These are phyloP conservation scores for Verbascum thapsus DNA, from an alignment of 257 asterid species.

Conservation along the genomic window DNA sequence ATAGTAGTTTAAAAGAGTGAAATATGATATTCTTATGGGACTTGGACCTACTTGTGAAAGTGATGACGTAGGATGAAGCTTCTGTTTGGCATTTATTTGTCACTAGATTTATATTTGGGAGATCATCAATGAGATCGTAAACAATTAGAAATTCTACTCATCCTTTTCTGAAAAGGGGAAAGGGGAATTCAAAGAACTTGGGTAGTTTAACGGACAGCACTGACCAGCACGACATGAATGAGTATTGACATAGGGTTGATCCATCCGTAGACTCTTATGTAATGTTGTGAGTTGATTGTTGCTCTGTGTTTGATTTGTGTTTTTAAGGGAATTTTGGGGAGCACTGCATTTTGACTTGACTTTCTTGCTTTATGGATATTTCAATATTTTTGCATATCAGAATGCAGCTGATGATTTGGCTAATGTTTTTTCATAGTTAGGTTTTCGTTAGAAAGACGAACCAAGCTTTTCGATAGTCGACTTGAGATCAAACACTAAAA, in stretches of 20 bases:
- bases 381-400: not conserved
- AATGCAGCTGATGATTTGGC: no score
- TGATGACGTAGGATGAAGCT: not conserved
- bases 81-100: not conserved
- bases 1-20: not conserved
- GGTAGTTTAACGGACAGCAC: not conserved
- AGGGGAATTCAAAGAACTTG: not conserved
- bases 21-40: not conserved
- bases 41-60: not conserved
- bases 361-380: no score
- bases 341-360: not conserved
- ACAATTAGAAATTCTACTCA: not conserved
- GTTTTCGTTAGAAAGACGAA: no score
- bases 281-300: not conserved
- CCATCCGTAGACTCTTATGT: not conserved
- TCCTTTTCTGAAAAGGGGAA: slow-evolving; percentile 1
- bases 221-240: not conserved
- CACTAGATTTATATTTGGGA: not conserved
- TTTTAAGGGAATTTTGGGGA: not conserved
- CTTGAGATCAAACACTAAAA: no score
- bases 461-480: no score
- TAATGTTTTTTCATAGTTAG: no score
- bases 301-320: not conserved
- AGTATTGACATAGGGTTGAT: not conserved
- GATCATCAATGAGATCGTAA: not conserved